Evolutionary conservation across 139 green algal species (phyloP).

Genomic region (Gonium pectorale): DNA sequence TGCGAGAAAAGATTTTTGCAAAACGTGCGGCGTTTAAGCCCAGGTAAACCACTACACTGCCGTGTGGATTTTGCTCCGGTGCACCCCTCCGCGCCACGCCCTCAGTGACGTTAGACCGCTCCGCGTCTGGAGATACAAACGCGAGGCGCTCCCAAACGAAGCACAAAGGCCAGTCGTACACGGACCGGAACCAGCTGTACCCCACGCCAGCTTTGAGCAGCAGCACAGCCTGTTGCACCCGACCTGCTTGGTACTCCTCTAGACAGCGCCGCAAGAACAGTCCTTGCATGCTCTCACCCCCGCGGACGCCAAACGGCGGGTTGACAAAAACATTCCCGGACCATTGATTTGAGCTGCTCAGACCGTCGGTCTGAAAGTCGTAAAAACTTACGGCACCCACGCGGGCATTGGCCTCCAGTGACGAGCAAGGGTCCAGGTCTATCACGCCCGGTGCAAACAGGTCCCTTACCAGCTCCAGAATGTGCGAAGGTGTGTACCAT

Average conservation of each 20-base stretch:
- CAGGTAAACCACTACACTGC: background rate
- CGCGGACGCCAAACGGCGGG: background rate
- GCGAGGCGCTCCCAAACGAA: no score
- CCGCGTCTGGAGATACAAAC: background rate
- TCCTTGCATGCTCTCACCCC: background rate
- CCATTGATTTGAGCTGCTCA: background rate
- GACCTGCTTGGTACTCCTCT: background rate
- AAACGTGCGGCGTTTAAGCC: conserved; percentile 1
- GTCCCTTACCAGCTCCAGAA: background rate
- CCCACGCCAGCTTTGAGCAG: no score
- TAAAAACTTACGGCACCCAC: background rate
- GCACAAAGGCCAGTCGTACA: no score
- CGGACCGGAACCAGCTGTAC: no score
- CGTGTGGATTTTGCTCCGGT: no score
- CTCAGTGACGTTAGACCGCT: background rate
- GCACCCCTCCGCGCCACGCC: no score
- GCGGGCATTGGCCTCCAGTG: background rate
- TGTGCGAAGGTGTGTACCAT: background rate
- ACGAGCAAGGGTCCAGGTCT: no score
- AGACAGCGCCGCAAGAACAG: background rate
- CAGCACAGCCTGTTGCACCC: background rate
- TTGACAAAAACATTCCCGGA: no score
- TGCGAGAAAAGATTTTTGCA: background rate
- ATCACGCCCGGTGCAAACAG: background rate
- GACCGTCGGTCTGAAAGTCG: background rate